Percentiles rank a stretch among this genome's conserved stretches.
Conservation (phyloP, 2,329 filamentous ascomycete genomes). For the Aaosphaeria arxii region DNA sequence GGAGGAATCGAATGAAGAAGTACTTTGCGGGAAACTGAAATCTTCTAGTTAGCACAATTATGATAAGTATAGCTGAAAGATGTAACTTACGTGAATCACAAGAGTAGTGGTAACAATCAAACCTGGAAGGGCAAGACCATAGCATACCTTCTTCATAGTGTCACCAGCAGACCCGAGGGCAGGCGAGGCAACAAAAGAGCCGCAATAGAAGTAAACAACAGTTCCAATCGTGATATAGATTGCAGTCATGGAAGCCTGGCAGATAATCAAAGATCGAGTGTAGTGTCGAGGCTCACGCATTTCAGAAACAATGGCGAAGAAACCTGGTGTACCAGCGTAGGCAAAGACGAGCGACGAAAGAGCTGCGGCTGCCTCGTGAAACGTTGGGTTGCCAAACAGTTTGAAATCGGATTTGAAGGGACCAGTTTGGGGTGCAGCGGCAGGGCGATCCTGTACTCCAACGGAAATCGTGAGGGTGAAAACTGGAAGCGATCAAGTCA, state of each 20-base stretch:
- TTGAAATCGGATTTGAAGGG: conserved; percentile 4
- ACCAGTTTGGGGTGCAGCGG: conserved; percentile 16
- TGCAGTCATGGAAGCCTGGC: conserved; percentile 57
- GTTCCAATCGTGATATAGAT: conserved; percentile 66
- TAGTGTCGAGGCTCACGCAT: conserved; percentile 60
- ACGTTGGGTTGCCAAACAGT: conserved; percentile 5
- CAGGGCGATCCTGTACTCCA: conserved; percentile 21
- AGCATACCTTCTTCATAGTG: conserved; percentile 61
- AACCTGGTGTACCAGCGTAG: conserved; percentile 28
- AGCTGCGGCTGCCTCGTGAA: conserved; percentile 6
- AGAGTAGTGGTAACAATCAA: conserved; percentile 71
- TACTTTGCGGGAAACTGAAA: conserved; percentile 45
- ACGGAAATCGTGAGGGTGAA: conserved; percentile 22
- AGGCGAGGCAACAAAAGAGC: conserved; percentile 60
- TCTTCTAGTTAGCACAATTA: not conserved
- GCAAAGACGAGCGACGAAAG: conserved; percentile 3
- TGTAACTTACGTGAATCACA: conserved; percentile 62
- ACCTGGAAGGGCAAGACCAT: conserved; percentile 66
- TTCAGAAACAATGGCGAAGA: conserved; percentile 65
- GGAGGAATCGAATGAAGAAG: conserved; percentile 55
- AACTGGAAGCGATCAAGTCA: conserved; percentile 8
- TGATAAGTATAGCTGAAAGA: conserved; percentile 38
- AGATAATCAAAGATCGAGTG: conserved; percentile 60
- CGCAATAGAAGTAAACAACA: conserved; percentile 67
- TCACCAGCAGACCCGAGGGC: conserved; percentile 62